Evolutionary conservation across 2,329 filamentous ascomycete species (phyloP).

Genomic region (Fusarium sp.): DNA sequence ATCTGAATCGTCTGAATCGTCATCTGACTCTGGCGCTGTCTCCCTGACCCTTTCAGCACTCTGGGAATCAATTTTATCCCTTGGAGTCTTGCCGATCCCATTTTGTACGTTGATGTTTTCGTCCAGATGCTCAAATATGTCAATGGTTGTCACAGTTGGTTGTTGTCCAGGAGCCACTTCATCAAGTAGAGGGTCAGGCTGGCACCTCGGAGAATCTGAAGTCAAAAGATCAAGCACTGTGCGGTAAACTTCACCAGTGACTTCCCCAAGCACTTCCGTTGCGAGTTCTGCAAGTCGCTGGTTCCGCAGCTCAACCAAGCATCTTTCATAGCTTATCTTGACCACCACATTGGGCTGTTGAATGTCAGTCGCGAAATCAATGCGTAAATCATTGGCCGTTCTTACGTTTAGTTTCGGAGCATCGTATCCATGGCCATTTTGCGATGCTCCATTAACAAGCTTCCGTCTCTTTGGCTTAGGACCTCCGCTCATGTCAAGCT

Average conservation of each 20-base stretch:
- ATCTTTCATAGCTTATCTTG: slow-evolving; percentile 86
- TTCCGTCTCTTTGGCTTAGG: slow-evolving; percentile 64
- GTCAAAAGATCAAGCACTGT: slow-evolving; percentile 79
- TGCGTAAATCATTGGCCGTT: slow-evolving; percentile 11
- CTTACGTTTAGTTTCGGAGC: slow-evolving; percentile 66
- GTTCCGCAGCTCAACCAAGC: slow-evolving; percentile 84
- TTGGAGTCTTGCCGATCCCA: slow-evolving; percentile 68
- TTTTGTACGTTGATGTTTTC: slow-evolving; percentile 64
- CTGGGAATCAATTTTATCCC: slow-evolving; percentile 59
- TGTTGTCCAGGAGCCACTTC: slow-evolving; percentile 49
- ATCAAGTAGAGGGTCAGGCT: slow-evolving; percentile 61
- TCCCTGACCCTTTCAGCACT: slow-evolving; percentile 63
- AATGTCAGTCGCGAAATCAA: slow-evolving; percentile 44
- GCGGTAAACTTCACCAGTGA: slow-evolving; percentile 82
- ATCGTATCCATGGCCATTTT: slow-evolving; percentile 53
- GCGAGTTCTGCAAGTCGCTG: slow-evolving; percentile 80
- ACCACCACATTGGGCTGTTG: slow-evolving; percentile 77
- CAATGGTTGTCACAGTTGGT: slow-evolving; percentile 62
- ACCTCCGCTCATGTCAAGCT: slow-evolving; percentile 58
- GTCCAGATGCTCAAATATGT: slow-evolving; percentile 67
- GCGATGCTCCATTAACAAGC: slow-evolving; percentile 60
- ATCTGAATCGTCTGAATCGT: slow-evolving; percentile 53
- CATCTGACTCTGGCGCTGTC: slow-evolving; percentile 49
- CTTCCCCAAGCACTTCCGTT: slow-evolving; percentile 75
- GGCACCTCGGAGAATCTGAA: slow-evolving; percentile 74